A percentile compares a stretch with the other conserved stretches of the same genome.
Evolutionary conservation across 352 stramenopile species (phyloP).

Genomic region (Phytopythium sindhum): DNA sequence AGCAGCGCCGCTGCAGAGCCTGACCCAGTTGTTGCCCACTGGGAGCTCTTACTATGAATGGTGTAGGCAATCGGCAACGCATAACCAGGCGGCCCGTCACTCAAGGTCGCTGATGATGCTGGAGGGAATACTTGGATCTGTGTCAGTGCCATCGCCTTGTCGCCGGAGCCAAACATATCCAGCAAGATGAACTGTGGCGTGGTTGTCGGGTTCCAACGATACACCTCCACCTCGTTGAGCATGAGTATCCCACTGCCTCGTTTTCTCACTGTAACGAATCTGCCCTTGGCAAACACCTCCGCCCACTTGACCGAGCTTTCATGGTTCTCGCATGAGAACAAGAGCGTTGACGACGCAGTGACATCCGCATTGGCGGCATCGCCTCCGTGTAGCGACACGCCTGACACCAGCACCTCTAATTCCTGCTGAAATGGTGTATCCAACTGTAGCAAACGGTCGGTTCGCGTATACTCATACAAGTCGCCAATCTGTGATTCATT

Average conservation of each 20-base stretch:
- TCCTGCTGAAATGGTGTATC: conserved; percentile 48
- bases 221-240: conserved; percentile 68
- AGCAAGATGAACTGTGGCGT: conserved; percentile 44
- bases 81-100: conserved; percentile 9
- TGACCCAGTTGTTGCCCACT: conserved; percentile 24
- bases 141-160: conserved; percentile 33
- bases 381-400: conserved; percentile 17
- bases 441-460: conserved; percentile 34
- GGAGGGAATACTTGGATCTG: conserved; percentile 49
- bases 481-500: conserved; percentile 31
- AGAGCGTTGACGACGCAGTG: conserved; percentile 22
- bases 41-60: conserved; percentile 67
- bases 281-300: conserved; percentile 33
- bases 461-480: conserved; percentile 34
- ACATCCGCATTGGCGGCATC: conserved; percentile 12
- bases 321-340: conserved; percentile 49
- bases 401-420: conserved; percentile 47
- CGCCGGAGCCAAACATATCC: conserved; percentile 38
- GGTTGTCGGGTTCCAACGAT: conserved; percentile 53
- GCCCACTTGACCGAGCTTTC: conserved; percentile 31
- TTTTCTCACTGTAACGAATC: conserved; percentile 50
- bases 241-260: conserved; percentile 36
- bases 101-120: conserved; percentile 22
- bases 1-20: conserved; percentile 36
- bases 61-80: conserved; percentile 39